A percentile compares a stretch with the other conserved stretches of the same genome.
phyloP scores from a whole-genome alignment of 225 moss, liverwort and hornwort species.

The Climacium dendroides region DNA sequence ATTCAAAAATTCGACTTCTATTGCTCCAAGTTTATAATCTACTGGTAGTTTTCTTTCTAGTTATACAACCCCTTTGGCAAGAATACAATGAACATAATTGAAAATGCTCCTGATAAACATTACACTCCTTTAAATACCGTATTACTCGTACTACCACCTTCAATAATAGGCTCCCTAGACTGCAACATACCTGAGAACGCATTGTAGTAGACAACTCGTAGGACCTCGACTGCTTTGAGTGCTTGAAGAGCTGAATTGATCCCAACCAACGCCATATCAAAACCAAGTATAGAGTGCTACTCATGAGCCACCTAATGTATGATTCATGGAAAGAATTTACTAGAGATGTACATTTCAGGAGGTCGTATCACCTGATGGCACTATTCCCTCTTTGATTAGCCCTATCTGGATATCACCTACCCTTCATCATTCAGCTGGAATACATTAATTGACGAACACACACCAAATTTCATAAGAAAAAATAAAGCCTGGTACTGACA shows the following conservation, averaged over 20 bases:
- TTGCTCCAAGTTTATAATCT: background rate
- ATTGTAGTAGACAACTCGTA: background rate
- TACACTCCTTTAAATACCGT: background rate
- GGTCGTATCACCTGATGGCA: background rate
- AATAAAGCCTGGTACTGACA: background rate
- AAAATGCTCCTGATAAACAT: background rate
- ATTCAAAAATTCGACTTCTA: background rate
- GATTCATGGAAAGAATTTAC: background rate
- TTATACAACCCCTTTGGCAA: background rate
- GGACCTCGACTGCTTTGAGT: background rate
- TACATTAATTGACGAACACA: background rate
- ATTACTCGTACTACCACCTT: background rate
- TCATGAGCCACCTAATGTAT: no score
- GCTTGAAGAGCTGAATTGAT: slow-evolving; percentile 1
- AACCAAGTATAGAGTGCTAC: background rate
- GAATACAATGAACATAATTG: background rate
- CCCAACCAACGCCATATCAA: slow-evolving; percentile 6
- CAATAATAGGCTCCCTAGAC: background rate
- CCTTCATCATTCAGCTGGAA: background rate
- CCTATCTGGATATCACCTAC: background rate
- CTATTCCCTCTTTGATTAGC: background rate
- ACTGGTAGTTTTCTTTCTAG: background rate
- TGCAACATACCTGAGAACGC: slow-evolving; percentile 1
- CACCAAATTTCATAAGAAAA: background rate
- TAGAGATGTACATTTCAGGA: background rate